phyloP scores from a whole-genome alignment of 345 rosid species.

The Brassica napus region DNA sequence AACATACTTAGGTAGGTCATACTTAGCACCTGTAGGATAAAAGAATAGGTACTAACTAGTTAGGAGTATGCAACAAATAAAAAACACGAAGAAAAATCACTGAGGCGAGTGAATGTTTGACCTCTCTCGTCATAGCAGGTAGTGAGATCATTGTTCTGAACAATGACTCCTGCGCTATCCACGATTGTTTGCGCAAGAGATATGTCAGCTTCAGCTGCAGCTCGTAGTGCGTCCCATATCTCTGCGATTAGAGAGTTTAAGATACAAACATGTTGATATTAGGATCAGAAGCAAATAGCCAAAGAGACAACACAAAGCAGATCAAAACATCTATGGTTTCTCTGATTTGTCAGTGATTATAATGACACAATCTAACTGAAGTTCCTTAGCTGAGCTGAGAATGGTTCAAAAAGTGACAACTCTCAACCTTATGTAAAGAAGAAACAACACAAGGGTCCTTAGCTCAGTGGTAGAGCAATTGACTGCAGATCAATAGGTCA shows the following conservation, averaged over 20 bases:
- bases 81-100: background rate
- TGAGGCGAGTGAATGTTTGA: constrained; percentile 15
- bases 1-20: constrained; percentile 91
- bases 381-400: background rate
- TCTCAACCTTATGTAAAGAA: background rate
- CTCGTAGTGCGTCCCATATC: constrained; percentile 96
- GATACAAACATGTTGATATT: constrained; percentile 4
- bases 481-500: background rate
- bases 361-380: background rate
- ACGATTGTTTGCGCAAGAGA: constrained; percentile 78
- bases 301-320: background rate
- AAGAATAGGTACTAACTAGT: background rate
- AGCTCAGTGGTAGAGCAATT: constrained; percentile 1
- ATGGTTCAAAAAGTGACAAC: background rate
- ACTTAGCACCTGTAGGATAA: constrained; percentile 75
- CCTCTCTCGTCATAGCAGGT: constrained; percentile 92
- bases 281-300: background rate
- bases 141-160: constrained; percentile 80
- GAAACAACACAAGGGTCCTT: background rate
- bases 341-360: background rate
- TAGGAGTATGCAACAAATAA: background rate
- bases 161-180: constrained; percentile 85
- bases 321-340: background rate
- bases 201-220: constrained; percentile 81
- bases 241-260: constrained; percentile 41